Base-by-base conservation (phyloP, 2,329 filamentous ascomycete species). In the Ceratocystiopsis sp. region DNA sequence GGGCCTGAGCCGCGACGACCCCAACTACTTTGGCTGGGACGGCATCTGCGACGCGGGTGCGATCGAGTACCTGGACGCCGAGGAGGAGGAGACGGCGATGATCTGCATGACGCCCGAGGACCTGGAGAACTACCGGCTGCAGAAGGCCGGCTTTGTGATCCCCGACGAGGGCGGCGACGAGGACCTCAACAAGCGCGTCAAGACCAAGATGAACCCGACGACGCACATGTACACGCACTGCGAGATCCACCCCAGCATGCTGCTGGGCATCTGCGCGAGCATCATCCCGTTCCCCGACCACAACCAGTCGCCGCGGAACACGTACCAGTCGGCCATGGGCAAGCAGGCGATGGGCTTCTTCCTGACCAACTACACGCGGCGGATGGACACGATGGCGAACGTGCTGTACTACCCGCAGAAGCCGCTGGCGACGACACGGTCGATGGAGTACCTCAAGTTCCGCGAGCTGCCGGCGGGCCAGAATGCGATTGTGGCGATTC, bases 341-440 rank as follows among this genome's bases (percentile, higher is more conserved):
- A 98, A 98, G 65, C 91, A 98, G 73, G 91, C 91, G 49, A 98
- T 98, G 93, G 91, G 93, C 57, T 87, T 96, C 54, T 95, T 94
- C 67, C 71, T 98, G 45, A 98, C 93, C 13, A 98, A 98, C 59
- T 98, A 93, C 61, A 80, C 84, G 36, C 78, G 89, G 48, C 86
- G 91, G 50, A 96, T 98, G 89, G 91, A 98, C 57, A 98, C 91
- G 5, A 98, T 98, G 91, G 83, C 89, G 54, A 98, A 98, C 54
- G 93, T 98, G 58, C 75, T 98, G 4, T 98, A 98, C 64, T 98
- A 98, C 55, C 91, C 91, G 0, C 91, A 98, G 63, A 98, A 98
- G 61, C 91, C 91, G 9, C 72, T 98, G 42, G 91, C 86, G 0
- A 96, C 89, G 2, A 98, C 91, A 16, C 76, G 87, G 50, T 94